A percentile compares a stretch with the other conserved stretches of the same genome.
phyloP scores from a whole-genome alignment of 768 basidiomycete genomes.

The Paxillus ammoniavirescens region DNA sequence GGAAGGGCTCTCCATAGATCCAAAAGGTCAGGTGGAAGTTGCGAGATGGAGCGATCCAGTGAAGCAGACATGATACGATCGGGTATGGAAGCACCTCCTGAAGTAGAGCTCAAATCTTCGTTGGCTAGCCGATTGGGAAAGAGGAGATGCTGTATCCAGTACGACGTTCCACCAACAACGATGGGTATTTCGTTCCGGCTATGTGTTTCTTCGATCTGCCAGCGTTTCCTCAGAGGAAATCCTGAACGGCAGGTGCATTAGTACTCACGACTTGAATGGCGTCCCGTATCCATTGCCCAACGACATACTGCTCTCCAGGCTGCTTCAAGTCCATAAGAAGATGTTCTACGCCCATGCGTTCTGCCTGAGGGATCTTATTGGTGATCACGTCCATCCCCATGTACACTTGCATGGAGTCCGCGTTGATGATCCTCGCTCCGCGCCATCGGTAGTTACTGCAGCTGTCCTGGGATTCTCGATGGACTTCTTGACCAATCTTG shows the following conservation, averaged over 20 bases:
- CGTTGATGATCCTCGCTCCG: conserved; percentile 83
- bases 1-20: conserved; percentile 59
- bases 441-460: conserved; percentile 40
- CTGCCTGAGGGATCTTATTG: conserved; percentile 81
- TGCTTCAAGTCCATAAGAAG: conserved; percentile 85
- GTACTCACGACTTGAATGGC: conserved; percentile 69
- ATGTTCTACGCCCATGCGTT: conserved; percentile 82
- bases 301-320: conserved; percentile 84
- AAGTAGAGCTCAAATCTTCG: conserved; percentile 16
- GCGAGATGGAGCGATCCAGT: conserved; percentile 40
- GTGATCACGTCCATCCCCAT: conserved; percentile 89
- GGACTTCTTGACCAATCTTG: conserved; percentile 39
- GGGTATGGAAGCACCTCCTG: conserved; percentile 1
- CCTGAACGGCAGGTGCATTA: neutral
- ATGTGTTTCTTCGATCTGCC: conserved; percentile 76
- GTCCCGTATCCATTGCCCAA: conserved; percentile 86
- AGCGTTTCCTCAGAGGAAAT: conserved; percentile 3
- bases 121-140: conserved; percentile 73
- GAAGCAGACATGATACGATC: conserved; percentile 30
- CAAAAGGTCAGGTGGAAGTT: conserved; percentile 46
- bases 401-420: conserved; percentile 98
- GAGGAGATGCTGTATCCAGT: conserved; percentile 95
- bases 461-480: conserved; percentile 5
- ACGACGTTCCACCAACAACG: conserved; percentile 92
- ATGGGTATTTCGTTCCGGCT: conserved; percentile 68